Percentiles rank a stretch among this genome's conserved stretches.
Evolutionary conservation across 768 basidiomycete genomes (phyloP).

Genomic region (Cantharellus cinnabarinus): DNA sequence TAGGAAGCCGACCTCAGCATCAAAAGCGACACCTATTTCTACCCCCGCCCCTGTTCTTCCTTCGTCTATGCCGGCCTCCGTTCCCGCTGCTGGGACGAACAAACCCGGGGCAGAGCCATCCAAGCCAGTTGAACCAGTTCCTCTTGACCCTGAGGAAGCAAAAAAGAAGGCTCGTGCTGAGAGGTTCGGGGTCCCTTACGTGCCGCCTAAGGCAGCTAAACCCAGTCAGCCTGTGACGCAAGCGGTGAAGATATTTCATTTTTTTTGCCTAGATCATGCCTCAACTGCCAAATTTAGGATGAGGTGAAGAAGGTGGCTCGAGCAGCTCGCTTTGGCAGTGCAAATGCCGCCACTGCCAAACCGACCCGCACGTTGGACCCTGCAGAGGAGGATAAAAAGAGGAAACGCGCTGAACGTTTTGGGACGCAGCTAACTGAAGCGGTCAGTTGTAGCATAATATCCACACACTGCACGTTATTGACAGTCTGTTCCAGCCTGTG

Average conservation of each 20-base stretch:
- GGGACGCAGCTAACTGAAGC: background rate
- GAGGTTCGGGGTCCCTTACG: conserved; percentile 8
- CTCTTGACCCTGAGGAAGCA: background rate
- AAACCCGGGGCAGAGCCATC: background rate
- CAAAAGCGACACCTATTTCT: background rate
- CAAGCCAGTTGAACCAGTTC: background rate
- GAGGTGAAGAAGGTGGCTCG: conserved; percentile 5
- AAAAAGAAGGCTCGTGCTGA: conserved; percentile 5
- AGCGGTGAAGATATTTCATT: no score
- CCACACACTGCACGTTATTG: no score
- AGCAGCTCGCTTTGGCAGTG: conserved; percentile 4
- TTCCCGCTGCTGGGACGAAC: background rate
- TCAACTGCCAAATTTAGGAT: background rate
- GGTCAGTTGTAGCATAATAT: no score
- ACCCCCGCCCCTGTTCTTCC: background rate
- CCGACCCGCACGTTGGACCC: conserved; percentile 5
- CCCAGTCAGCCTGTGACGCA: background rate
- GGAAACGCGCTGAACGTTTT: conserved; percentile 12
- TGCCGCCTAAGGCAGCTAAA: background rate
- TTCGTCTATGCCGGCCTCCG: background rate
- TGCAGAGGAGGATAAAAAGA: conserved; percentile 13
- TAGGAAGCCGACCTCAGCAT: background rate
- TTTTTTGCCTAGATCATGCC: background rate
- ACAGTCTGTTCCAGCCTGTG: no score
- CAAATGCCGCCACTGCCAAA: background rate